Base-by-base conservation (phyloP, 106 monocot species). In the Narthecium ossifragum region DNA sequence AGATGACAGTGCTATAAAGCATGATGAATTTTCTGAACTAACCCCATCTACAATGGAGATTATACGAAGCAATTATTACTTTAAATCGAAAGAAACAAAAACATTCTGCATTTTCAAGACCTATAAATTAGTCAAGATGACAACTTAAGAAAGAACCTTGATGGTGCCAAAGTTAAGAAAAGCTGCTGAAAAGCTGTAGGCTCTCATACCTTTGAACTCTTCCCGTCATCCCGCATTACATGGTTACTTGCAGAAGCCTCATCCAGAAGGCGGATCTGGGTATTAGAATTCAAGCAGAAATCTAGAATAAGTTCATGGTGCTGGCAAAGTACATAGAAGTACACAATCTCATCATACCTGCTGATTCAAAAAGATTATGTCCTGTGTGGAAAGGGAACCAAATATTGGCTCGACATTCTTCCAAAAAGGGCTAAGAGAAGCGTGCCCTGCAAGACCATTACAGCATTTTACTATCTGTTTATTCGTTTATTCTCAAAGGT, bases 371-470 rank as follows among this genome's bases (percentile, higher is more conserved):
- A 66, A 80, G 33, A 68, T 24, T 46, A 64, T 26, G 45, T 85
- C 85, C 37, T 73, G 76, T 34, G 55, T 34, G 23, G 80, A 55
- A 24, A 85, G 26, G 55, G 66, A 66, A 60, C 65, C 29, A 66
- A 85, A 85, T 24, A 72, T 20, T 11, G 68, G 65, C 62, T 80
- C 80, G 26, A 53, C 50, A 40, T 70, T 48, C 53, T 69, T 61
- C 85, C 80, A 85, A 37, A 85, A 73, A 31, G 55, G 11, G 34
- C 57, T 46, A 14, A 59, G 36, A 40, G 59, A 31, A 39, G 62
- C 55, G 43, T 28, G 18, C 27, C 49, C 84, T 84, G 59, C 12
- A 50, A 26, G 26, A 14, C 13, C n/a, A n/a, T n/a, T n/a, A n/a
- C n/a, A n/a, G n/a, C n/a, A n/a, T n/a, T n/a, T n/a, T n/a, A n/a